Percentiles rank a stretch among this genome's conserved stretches.
These are phyloP conservation scores for Fusarium xyrophilum DNA, from an alignment of 2,329 filamentous ascomycete genomes.

Conservation along the genomic window DNA sequence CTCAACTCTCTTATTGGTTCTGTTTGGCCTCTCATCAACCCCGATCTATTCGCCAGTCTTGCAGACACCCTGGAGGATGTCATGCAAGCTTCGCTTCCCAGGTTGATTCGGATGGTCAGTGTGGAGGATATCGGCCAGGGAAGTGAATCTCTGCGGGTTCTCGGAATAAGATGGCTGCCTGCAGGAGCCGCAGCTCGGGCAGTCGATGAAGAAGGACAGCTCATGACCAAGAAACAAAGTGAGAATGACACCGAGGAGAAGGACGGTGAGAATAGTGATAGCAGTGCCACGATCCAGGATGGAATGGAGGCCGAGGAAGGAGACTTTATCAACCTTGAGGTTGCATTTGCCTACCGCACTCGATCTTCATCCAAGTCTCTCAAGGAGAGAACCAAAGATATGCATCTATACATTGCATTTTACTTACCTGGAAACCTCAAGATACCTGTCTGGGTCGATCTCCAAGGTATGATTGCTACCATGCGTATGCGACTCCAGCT, in stretches of 20 bases:
- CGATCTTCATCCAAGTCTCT: constrained; percentile 66
- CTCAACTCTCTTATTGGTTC: constrained; percentile 72
- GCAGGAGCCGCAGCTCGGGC: constrained; percentile 71
- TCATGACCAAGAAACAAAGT: constrained; percentile 51
- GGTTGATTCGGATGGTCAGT: constrained; percentile 74
- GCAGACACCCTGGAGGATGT: constrained; percentile 78
- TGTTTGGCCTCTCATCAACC: constrained; percentile 78
- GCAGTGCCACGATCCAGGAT: constrained; percentile 49
- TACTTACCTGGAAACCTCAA: constrained; percentile 65
- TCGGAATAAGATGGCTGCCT: constrained; percentile 75
- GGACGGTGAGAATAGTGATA: constrained; percentile 49
- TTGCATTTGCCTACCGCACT: constrained; percentile 76
- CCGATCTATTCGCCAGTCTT: constrained; percentile 73
- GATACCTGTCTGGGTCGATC: constrained; percentile 75
- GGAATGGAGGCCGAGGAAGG: constrained; percentile 80
- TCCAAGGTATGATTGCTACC: constrained; percentile 74
- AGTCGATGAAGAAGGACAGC: constrained; percentile 64
- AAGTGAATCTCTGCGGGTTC: constrained; percentile 72
- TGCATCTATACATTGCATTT: constrained; percentile 74
- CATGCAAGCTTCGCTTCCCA: constrained; percentile 78
- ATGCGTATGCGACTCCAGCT: constrained; percentile 74
- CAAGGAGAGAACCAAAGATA: constrained; percentile 71
- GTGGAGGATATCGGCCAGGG: constrained; percentile 80
- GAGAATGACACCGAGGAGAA: constrained; percentile 46
- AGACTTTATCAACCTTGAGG: constrained; percentile 78